A percentile compares a stretch with the other conserved stretches of the same genome.
Conservation (phyloP, 179 eudicot genomes). For the Heliamphora pulchella region DNA sequence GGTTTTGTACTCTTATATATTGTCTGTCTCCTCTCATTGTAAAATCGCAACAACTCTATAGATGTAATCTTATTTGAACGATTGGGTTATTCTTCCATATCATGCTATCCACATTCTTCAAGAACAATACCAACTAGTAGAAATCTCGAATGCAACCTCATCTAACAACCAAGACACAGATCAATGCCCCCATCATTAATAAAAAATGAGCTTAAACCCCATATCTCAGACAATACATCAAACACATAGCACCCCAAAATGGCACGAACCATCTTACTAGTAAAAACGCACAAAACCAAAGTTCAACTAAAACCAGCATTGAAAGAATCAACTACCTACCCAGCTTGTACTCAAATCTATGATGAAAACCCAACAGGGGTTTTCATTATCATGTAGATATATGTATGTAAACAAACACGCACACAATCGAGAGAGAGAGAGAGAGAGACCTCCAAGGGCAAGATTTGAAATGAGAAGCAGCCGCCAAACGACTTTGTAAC, state of each 20-base stretch:
- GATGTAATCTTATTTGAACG: too few species aligned
- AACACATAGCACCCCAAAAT: conserved; percentile 8
- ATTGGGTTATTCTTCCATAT: not conserved
- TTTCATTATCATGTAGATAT: not conserved
- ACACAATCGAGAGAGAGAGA: not conserved
- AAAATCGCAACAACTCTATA: too few species aligned
- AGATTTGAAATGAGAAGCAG: conserved; percentile 47
- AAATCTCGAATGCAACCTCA: not conserved
- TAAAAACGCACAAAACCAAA: not conserved
- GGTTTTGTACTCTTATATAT: too few species aligned
- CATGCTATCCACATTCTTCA: not conserved
- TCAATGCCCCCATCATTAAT: not conserved
- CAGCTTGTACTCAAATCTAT: not conserved
- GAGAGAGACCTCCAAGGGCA: conserved; percentile 46
- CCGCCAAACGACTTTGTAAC: conserved; percentile 50
- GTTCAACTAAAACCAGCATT: not conserved
- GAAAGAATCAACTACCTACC: not conserved
- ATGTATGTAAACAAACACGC: not conserved
- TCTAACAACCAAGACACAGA: not conserved
- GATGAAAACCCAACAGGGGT: conserved; percentile 24
- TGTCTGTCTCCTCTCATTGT: too few species aligned
- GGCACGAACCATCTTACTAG: not conserved
- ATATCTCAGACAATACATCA: conserved; percentile 11
- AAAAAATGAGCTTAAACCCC: not conserved
- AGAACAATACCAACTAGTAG: not conserved